Base-by-base conservation (phyloP, 176 grass and related monocot species). In the Aegilops speltoides region DNA sequence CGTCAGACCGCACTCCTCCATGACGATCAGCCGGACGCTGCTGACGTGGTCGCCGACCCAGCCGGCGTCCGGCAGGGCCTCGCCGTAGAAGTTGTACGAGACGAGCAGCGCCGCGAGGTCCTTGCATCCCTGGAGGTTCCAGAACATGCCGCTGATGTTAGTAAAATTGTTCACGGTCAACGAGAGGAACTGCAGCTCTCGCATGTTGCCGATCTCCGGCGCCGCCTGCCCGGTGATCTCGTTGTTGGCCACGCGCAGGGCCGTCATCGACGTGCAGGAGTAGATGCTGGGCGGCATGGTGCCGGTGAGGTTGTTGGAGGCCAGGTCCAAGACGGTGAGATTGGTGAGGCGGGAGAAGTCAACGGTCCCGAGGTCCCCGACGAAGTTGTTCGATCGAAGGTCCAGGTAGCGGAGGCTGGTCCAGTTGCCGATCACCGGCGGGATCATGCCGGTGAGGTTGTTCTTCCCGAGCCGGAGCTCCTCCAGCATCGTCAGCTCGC, bases 61-160 rank as follows among this genome's bases (percentile, higher is more conserved):
- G 52, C 3, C 74, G 45, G 73, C 87, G 46, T 92, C 90, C 32
- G 83, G 90, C 74, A 92, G 20, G 26, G 83, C 83, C 73, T 92
- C 90, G 45, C 87, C 87, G 45, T 80, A 67, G 74, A 92, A 92
- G 80, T 89, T 92, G 78, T 84, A 90, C 4, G 89, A 87, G 2
- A 75, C 15, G 25, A 90, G 80, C 24, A 90, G 80, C 59, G 89
- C 67, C 4, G 65, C 33, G 74, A 89, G 73, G 67, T 54, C 72
- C 20, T 0, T 28, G 79, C 90, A 89, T 1, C 34, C 84, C 12
- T 20, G 59, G 57, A 92, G 87, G 74, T 89, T 86, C 86, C 87
- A 86, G 56, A 92, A 83, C 87, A 82, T 69, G 73, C 87, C 83
- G 67, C 26, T 86, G 90, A 92, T 83, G 83, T 92, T 86, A 41